Percentiles rank a stretch among this genome's conserved stretches.
Conservation (phyloP, 371 early-diverging fungal genomes). For the Lichtheimia hyalospora region DNA sequence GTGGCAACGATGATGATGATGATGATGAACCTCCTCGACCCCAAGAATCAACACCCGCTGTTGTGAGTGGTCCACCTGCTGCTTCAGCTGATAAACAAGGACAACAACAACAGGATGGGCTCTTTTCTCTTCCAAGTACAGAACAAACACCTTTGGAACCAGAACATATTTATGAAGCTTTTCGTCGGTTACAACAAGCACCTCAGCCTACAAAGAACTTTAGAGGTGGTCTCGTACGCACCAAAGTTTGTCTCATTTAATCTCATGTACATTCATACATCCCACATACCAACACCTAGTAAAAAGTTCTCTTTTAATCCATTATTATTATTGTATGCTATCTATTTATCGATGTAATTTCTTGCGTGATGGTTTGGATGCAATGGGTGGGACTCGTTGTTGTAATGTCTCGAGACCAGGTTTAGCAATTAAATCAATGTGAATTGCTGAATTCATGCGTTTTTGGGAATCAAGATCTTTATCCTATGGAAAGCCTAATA, state of each 20-base stretch:
- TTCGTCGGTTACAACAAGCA: constrained; percentile 71
- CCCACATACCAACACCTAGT: background rate
- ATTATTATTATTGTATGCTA: background rate
- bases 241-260: constrained; percentile 75
- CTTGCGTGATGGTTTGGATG: constrained; percentile 35
- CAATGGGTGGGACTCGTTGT: constrained; percentile 22
- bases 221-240: constrained; percentile 75
- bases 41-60: background rate
- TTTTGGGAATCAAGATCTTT: constrained; percentile 38
- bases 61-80: constrained; percentile 3
- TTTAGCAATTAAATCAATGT: constrained; percentile 41
- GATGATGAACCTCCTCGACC: constrained; percentile 4
- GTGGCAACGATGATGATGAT: constrained; percentile 46
- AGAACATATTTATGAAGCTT: constrained; percentile 91
- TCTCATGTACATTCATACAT: background rate
- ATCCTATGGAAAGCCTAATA: constrained; percentile 18
- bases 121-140: constrained; percentile 77
- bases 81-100: constrained; percentile 5
- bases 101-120: constrained; percentile 45
- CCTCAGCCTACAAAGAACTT: constrained; percentile 77
- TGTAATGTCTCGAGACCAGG: constrained; percentile 28
- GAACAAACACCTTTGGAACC: constrained; percentile 82
- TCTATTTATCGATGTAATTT: constrained; percentile 19
- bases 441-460: constrained; percentile 39
- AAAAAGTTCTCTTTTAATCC: background rate